phyloP scores from a whole-genome alignment of 345 rosid species.

The Carallia pectinifolia region DNA sequence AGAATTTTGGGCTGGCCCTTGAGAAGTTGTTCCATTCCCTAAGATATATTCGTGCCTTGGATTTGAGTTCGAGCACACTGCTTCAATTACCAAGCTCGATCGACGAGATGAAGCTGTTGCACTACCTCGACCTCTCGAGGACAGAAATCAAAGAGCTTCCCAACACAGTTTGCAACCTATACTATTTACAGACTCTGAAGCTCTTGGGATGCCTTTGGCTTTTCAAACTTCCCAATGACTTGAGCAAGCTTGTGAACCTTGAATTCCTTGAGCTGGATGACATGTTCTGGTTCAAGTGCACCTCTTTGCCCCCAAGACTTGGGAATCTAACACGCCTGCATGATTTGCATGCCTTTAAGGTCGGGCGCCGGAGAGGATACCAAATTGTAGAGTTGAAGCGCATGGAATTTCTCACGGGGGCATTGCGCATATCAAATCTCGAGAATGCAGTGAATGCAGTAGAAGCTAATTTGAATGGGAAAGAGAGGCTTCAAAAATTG shows the following conservation, averaged over 20 bases:
- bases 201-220: constrained; percentile 32
- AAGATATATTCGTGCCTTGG: constrained; percentile 27
- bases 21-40: constrained; percentile 18
- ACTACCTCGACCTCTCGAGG: constrained; percentile 32
- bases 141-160: constrained; percentile 37
- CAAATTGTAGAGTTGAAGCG: constrained; percentile 7
- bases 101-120: constrained; percentile 28
- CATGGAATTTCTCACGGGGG: constrained; percentile 12
- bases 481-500: constrained; percentile 18
- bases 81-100: constrained; percentile 23
- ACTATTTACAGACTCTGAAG: constrained; percentile 31
- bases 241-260: constrained; percentile 29
- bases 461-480: constrained; percentile 18
- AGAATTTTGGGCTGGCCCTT: constrained; percentile 19
- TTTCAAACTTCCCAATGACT: constrained; percentile 27
- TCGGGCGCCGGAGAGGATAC: constrained; percentile 10
- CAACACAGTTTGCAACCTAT: constrained; percentile 29
- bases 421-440: constrained; percentile 21
- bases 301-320: constrained; percentile 25
- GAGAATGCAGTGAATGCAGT: constrained; percentile 24
- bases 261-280: constrained; percentile 36
- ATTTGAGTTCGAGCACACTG: constrained; percentile 28
- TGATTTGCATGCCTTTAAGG: constrained; percentile 25
- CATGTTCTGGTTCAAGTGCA: constrained; percentile 37
- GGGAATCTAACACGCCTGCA: constrained; percentile 26